Conservation (phyloP, 106 monocot genomes). For the Dendrobium chrysotoxum region DNA sequence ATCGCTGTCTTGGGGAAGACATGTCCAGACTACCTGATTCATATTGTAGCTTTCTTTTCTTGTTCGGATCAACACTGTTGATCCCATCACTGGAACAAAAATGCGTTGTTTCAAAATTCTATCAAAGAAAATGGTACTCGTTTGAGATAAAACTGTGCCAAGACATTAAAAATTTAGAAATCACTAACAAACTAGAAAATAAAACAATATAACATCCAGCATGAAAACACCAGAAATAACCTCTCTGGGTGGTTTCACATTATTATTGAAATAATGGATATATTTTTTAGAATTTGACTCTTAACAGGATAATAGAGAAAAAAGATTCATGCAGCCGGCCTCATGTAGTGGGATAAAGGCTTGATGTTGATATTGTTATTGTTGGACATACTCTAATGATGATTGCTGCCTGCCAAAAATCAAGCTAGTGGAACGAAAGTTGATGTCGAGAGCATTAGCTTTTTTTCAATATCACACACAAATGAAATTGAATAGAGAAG, state of each 20-base stretch:
- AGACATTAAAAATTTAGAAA: neutral
- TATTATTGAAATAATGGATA: neutral
- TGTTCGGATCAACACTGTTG: constrained; percentile 3
- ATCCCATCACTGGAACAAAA: constrained; percentile 1
- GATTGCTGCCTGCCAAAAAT: too few relatives aligned
- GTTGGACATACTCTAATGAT: too few relatives aligned
- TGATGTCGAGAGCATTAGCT: too few relatives aligned
- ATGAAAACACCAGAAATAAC: neutral
- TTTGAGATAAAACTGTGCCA: neutral
- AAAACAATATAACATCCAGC: neutral
- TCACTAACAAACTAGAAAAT: neutral
- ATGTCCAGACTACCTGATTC: neutral
- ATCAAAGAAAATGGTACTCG: neutral
- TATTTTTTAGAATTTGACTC: too few relatives aligned
- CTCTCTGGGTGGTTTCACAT: neutral
- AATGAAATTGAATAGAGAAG: too few relatives aligned
- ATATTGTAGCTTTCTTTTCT: constrained; percentile 17
- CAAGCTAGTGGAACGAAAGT: too few relatives aligned
- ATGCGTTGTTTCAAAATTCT: neutral
- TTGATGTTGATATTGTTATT: too few relatives aligned
- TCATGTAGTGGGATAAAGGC: too few relatives aligned
- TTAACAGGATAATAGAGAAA: too few relatives aligned
- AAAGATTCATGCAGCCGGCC: too few relatives aligned
- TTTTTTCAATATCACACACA: too few relatives aligned
- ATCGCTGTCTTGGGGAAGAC: constrained; percentile 9